Conservation (phyloP, 371 early-diverging fungal genomes). For the Mortierella sp. region DNA sequence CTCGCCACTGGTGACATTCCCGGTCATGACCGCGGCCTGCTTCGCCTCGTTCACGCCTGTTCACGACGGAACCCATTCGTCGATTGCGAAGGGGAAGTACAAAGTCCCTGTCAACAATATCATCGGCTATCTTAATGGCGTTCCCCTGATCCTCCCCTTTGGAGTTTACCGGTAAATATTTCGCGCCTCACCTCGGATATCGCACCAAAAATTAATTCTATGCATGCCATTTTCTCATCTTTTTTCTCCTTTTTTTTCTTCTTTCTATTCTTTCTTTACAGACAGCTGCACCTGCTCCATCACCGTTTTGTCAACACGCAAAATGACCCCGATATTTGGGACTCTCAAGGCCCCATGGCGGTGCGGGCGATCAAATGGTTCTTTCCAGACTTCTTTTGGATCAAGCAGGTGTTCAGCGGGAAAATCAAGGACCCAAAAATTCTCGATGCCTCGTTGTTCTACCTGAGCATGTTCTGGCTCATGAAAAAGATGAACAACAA, state of each 20-base stretch:
- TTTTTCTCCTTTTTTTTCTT: neutral
- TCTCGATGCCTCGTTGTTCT: conserved; percentile 13
- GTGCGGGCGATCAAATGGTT: conserved; percentile 50
- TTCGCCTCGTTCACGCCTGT: conserved; percentile 54
- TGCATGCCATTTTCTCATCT: neutral
- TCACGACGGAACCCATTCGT: conserved; percentile 49
- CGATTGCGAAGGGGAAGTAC: conserved; percentile 47
- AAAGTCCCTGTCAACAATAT: conserved; percentile 39
- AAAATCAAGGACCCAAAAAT: conserved; percentile 24
- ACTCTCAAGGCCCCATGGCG: conserved; percentile 39
- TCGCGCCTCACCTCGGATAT: too few species aligned
- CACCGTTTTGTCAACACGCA: conserved; percentile 49
- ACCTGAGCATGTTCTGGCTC: conserved; percentile 16
- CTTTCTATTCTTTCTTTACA: neutral
- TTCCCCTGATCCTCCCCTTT: conserved; percentile 41
- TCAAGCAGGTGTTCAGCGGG: conserved; percentile 13
- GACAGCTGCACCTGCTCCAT: conserved; percentile 45
- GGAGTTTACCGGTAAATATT: conserved; percentile 26
- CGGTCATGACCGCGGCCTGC: conserved; percentile 44
- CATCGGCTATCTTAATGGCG: conserved; percentile 39
- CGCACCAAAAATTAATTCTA: too few species aligned
- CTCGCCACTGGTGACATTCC: conserved; percentile 37
- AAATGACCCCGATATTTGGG: conserved; percentile 50
- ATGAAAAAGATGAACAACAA: conserved; percentile 22
- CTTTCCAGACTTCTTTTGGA: conserved; percentile 46